Conservation (phyloP, 169 alveolate species). For the Toxoplasma gondii region DNA sequence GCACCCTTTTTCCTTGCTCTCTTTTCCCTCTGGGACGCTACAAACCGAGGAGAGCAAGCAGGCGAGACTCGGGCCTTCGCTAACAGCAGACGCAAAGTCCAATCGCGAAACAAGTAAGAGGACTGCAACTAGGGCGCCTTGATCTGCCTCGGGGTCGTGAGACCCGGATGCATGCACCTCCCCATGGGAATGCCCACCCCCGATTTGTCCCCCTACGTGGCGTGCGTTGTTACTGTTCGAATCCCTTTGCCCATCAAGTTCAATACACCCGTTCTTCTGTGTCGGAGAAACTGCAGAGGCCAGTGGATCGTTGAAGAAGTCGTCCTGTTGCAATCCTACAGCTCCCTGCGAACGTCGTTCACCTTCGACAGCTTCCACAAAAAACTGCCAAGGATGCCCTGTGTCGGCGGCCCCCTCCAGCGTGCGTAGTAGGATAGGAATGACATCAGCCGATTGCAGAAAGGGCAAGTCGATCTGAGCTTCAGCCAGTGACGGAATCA, state of each 20-base stretch:
- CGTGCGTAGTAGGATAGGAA: neutral
- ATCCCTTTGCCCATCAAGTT: neutral
- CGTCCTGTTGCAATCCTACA: no score
- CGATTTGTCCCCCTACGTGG: neutral
- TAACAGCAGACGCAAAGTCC: neutral
- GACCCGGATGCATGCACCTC: neutral
- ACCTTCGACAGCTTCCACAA: neutral
- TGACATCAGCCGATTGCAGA: neutral
- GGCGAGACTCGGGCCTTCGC: neutral
- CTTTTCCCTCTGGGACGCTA: neutral
- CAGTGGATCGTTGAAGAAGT: no score
- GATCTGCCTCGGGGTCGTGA: neutral
- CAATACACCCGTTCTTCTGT: no score
- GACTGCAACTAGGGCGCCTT: constrained; percentile 20
- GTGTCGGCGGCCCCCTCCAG: neutral
- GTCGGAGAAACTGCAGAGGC: no score
- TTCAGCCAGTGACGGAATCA: neutral
- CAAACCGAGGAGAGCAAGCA: neutral
- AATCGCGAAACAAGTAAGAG: neutral
- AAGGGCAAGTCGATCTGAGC: neutral
- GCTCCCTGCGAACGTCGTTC: no score
- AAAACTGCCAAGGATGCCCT: neutral
- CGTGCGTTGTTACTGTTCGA: neutral
- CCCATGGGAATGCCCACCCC: neutral
- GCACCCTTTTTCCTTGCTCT: neutral